Conservation (phyloP, 73 alveolate genomes). For the Paramecium sexaurelia region DNA sequence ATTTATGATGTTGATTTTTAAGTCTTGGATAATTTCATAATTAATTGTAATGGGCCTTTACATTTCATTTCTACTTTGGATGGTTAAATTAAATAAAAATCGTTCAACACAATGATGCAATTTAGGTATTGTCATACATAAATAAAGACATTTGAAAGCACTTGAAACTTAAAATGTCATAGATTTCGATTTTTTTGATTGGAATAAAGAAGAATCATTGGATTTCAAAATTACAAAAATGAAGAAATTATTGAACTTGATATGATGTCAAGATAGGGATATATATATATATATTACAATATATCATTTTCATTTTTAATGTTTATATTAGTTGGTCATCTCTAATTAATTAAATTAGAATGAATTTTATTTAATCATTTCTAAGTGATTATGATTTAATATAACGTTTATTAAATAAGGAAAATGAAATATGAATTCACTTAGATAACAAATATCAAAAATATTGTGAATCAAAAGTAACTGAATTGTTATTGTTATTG, state of each 20-base stretch:
- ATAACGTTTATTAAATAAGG: no score
- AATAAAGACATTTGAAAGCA: not conserved
- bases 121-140: not conserved
- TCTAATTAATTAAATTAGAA: no score
- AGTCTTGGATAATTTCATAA: not conserved
- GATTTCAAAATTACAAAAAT: not conserved
- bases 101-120: not conserved
- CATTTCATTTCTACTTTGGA: not conserved
- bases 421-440: no score
- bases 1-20: conserved; percentile 34
- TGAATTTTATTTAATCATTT: no score
- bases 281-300: not conserved
- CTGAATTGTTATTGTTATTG: no score
- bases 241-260: not conserved
- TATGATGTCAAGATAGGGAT: not conserved
- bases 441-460: no score
- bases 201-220: not conserved
- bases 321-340: no score
- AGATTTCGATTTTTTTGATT: not conserved
- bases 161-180: not conserved
- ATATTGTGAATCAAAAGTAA: not conserved
- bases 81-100: not conserved
- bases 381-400: no score
- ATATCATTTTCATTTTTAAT: not conserved
- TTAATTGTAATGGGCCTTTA: conserved; percentile 37